Evolutionary conservation across 352 stramenopile species (phyloP).

Genomic region (Globisporangium canariense): DNA sequence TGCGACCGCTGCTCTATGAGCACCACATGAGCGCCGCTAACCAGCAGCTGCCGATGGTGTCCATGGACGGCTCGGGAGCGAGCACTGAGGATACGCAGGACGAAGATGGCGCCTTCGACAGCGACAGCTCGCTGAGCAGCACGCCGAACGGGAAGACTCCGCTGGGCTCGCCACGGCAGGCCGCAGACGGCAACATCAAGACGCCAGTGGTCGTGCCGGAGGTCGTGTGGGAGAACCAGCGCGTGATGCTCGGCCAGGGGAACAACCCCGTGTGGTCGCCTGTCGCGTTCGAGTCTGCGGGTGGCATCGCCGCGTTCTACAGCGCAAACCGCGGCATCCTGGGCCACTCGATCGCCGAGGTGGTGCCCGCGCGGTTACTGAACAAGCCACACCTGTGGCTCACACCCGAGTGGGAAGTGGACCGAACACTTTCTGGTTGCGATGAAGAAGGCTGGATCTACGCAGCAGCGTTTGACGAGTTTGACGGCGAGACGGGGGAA

Average conservation of each 20-base stretch:
- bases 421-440: constrained; percentile 40
- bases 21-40: constrained; percentile 9
- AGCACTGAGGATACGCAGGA: constrained; percentile 23
- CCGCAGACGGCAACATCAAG: constrained; percentile 8
- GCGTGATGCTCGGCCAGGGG: constrained; percentile 13
- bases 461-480: constrained; percentile 31
- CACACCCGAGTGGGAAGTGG: constrained; percentile 56
- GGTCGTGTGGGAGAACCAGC: constrained; percentile 52
- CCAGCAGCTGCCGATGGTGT: constrained; percentile 9
- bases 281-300: constrained; percentile 37
- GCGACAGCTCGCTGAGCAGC: constrained; percentile 7
- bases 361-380: constrained; percentile 57
- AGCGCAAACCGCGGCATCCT: constrained; percentile 65
- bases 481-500: constrained; percentile 18
- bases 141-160: constrained; percentile 1
- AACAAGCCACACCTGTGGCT: constrained; percentile 77
- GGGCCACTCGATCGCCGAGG: constrained; percentile 49
- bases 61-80: constrained; percentile 14
- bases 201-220: constrained; percentile 40
- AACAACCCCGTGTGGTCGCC: constrained; percentile 25
- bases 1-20: constrained; percentile 43
- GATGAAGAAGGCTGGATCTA: constrained; percentile 80
- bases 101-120: constrained; percentile 20
- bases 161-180: neutral
- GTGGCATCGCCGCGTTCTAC: constrained; percentile 45